phyloP scores from a whole-genome alignment of 495 filamentous ascomycete species.

The Daldinia childiae region DNA sequence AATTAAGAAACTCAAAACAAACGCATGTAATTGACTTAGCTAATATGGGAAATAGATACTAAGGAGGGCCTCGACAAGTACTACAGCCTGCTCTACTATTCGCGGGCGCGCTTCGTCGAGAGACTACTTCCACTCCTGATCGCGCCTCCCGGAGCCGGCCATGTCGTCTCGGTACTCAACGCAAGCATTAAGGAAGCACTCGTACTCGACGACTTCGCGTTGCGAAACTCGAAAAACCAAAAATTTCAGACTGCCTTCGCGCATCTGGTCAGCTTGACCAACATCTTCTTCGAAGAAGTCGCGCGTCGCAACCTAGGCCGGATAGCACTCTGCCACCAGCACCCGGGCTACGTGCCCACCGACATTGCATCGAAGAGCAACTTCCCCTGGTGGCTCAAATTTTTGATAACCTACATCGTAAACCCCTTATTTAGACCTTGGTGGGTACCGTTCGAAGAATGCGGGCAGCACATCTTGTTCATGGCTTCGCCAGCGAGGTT shows the following conservation, averaged over 20 bases:
- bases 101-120: slow-evolving; percentile 36
- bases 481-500: slow-evolving; percentile 26
- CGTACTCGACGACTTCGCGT: slow-evolving; percentile 31
- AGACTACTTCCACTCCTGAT: slow-evolving; percentile 36
- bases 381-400: slow-evolving; percentile 21
- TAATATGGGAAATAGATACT: slow-evolving; percentile 27
- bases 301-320: slow-evolving; percentile 26
- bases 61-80: slow-evolving; percentile 39
- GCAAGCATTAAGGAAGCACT: slow-evolving; percentile 28
- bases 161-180: slow-evolving; percentile 39
- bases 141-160: slow-evolving; percentile 11
- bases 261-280: slow-evolving; percentile 38
- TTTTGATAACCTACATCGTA: slow-evolving; percentile 5
- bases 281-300: slow-evolving; percentile 39
- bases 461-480: slow-evolving; percentile 21
- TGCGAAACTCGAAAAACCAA: slow-evolving; percentile 24
- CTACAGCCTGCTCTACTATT: slow-evolving; percentile 42
- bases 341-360: slow-evolving; percentile 35
- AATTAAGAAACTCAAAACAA: not conserved
- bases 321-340: slow-evolving; percentile 27
- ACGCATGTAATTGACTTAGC: not conserved
- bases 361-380: slow-evolving; percentile 9
- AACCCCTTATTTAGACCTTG: slow-evolving; percentile 3
- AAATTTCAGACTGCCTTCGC: not conserved
- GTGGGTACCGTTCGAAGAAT: slow-evolving; percentile 19